Base-by-base conservation (phyloP, 495 filamentous ascomycete species). In the Penicillium diatomitis region DNA sequence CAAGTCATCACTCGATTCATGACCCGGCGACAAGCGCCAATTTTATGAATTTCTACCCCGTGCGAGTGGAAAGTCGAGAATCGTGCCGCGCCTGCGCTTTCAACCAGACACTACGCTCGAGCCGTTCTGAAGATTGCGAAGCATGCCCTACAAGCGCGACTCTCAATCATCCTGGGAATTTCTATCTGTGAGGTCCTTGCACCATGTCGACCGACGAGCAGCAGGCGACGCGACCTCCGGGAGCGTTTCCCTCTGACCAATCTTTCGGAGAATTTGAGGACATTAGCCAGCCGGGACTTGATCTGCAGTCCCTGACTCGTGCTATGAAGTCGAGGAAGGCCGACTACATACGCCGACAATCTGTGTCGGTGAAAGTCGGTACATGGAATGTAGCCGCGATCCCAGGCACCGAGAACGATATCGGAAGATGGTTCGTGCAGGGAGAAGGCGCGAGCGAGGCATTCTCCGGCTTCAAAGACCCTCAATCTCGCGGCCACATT, bases 321-420 rank as follows among this genome's bases (percentile, higher is more conserved):
- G 78, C 77, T 3, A 64, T 97, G 11, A 78, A 81, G 60, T 82
- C 83, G 8, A 74, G 92, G 38, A 80, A 82, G 51, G 66, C 79
- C 35, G 90, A 96, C 57, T 99, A 89, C 60, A 84, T 82, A 6
- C 77, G 76, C 8, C 76, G 81, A 32, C 75, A 76, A 47, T 76
- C 77, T 31, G 78, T 96, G 46, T 81, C 79, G 48, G 77, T 97
- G 55, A 96, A 95, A 58, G 72, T 96, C 27, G 92, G 90, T 4
- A 83, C 85, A 2, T 99, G 94, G 94, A 99, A 99, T 66, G 88
- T 96, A 30, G 94, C 89, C 6, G 81, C 85, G 2, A 78, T 84
- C 48, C 76, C 83, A 36, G 86, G 84, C 32, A 90, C 88, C 2
- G 90, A 95, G 63, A 84, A 86, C 52, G 90, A 96, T 63, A 69